Conservation (phyloP, 2,329 filamentous ascomycete species). For the Sporothrix curviconia region DNA sequence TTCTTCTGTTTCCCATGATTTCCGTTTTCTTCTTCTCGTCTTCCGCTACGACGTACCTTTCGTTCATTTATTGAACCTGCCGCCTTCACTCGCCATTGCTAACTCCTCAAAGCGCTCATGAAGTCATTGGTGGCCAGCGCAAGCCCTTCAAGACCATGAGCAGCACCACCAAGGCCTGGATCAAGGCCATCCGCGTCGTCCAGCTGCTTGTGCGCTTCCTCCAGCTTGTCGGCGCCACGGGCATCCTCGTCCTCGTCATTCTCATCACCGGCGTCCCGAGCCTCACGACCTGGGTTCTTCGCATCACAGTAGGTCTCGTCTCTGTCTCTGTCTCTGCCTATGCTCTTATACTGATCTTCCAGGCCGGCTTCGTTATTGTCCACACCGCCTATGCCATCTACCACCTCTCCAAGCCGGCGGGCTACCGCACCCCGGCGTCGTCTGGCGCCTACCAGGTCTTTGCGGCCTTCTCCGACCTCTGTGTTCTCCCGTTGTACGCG, state of each 20-base stretch:
- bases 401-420: slow-evolving; percentile 66
- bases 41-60: not conserved
- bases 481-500: slow-evolving; percentile 48
- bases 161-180: slow-evolving; percentile 59
- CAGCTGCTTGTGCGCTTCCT: slow-evolving; percentile 64
- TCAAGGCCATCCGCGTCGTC: slow-evolving; percentile 61
- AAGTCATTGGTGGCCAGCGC: slow-evolving; percentile 56
- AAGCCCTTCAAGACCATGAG: slow-evolving; percentile 60
- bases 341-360: not conserved
- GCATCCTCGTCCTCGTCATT: slow-evolving; percentile 68
- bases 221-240: slow-evolving; percentile 62
- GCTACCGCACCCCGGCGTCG: slow-evolving; percentile 66
- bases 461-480: slow-evolving; percentile 63
- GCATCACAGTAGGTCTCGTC: slow-evolving; percentile 58
- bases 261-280: slow-evolving; percentile 62
- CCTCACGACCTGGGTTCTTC: slow-evolving; percentile 66
- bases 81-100: not conserved
- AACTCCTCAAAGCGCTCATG: slow-evolving; percentile 44
- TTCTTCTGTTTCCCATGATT: not conserved
- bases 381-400: slow-evolving; percentile 74
- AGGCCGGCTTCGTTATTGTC: slow-evolving; percentile 70
- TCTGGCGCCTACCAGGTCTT: slow-evolving; percentile 88
- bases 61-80: not conserved
- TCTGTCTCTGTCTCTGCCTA: not conserved
- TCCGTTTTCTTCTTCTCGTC: not conserved